Conservation (phyloP, 2,329 filamentous ascomycete species). For the Drechmeria coniospora region DNA sequence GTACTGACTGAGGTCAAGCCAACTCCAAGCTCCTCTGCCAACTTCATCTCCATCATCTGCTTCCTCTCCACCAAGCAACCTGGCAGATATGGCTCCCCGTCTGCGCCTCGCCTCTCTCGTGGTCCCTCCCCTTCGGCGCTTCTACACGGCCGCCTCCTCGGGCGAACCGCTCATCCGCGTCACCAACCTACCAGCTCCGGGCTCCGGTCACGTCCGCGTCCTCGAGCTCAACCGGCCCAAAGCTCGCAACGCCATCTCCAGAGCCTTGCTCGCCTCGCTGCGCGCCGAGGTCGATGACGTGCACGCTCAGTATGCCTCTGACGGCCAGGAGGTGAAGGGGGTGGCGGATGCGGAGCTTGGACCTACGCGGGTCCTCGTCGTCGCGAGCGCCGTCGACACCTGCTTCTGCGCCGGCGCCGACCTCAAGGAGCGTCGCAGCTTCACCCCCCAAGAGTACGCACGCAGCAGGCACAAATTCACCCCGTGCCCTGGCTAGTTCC, state of each 20-base stretch:
- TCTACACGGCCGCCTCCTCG: conserved; percentile 26
- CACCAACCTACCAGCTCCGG: conserved; percentile 60
- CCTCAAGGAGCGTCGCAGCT: conserved; percentile 69
- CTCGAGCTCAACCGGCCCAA: conserved; percentile 74
- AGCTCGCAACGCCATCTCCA: conserved; percentile 84
- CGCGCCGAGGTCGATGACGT: conserved; percentile 58
- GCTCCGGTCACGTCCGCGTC: conserved; percentile 71
- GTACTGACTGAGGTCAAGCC: too few species aligned
- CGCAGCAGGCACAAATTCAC: not conserved
- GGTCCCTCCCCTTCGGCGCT: conserved; percentile 11
- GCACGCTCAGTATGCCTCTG: conserved; percentile 41
- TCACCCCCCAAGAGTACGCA: conserved; percentile 64
- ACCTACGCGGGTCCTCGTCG: conserved; percentile 62
- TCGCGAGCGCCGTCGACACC: conserved; percentile 72
- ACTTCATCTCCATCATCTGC: conserved; percentile 1
- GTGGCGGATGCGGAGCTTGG: conserved; percentile 29
- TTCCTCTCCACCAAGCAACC: not conserved
- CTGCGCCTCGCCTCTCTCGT: conserved; percentile 8
- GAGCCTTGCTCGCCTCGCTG: conserved; percentile 56
- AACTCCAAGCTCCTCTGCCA: too few species aligned
- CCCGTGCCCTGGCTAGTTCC: too few species aligned
- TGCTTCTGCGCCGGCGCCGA: conserved; percentile 93
- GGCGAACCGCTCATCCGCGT: conserved; percentile 47
- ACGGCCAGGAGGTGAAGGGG: conserved; percentile 34
- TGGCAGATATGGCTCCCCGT: conserved; percentile 18